Evolutionary conservation across 352 stramenopile genomes (phyloP).

Genomic region (Thalassiosira sp.): DNA sequence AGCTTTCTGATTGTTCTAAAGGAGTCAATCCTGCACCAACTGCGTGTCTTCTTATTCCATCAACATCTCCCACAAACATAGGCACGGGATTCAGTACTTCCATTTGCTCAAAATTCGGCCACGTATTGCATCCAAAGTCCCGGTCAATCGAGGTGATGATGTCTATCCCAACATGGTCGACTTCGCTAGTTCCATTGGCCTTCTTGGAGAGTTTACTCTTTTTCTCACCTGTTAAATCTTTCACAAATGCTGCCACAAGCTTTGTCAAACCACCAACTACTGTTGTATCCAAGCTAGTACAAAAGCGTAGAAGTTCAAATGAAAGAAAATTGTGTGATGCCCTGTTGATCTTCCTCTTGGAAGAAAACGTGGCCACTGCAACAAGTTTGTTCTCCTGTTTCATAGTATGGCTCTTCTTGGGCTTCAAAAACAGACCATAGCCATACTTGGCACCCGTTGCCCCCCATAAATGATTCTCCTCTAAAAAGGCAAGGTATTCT

Average conservation of each 20-base stretch:
- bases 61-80: conserved; percentile 44
- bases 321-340: conserved; percentile 35
- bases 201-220: neutral
- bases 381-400: conserved; percentile 38
- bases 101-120: conserved; percentile 50
- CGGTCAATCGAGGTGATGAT: conserved; percentile 74
- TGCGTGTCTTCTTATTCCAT: conserved; percentile 46
- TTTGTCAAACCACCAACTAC: conserved; percentile 76
- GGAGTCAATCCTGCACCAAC: conserved; percentile 40
- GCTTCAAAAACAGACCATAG: conserved; percentile 63
- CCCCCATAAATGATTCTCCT: conserved; percentile 72
- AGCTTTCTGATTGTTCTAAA: conserved; percentile 12
- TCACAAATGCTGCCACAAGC: conserved; percentile 60
- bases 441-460: conserved; percentile 60
- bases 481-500: conserved; percentile 61
- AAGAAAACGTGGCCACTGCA: conserved; percentile 53
- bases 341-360: conserved; percentile 54
- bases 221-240: conserved; percentile 32
- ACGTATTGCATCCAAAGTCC: conserved; percentile 65
- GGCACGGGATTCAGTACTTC: conserved; percentile 48
- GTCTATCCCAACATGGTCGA: conserved; percentile 38
- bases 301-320: conserved; percentile 76
- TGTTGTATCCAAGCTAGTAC: conserved; percentile 43
- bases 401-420: conserved; percentile 9
- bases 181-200: neutral